Evolutionary conservation across 2,329 filamentous ascomycete species (phyloP).

Genomic region (Raffaelea ambrosiae): DNA sequence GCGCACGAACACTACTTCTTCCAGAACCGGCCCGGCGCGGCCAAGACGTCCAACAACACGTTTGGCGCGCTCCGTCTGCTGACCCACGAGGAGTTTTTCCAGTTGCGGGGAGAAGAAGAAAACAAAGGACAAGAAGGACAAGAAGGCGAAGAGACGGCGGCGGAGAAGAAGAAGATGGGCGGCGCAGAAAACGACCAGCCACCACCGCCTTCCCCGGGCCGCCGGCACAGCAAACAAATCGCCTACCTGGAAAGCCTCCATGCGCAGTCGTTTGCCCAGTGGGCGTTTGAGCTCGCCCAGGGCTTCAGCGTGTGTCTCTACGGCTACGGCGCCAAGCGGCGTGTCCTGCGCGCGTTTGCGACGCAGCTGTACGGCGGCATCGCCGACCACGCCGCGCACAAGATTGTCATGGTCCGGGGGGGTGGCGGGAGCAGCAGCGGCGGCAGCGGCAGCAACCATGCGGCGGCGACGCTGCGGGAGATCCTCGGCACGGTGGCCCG

Average conservation of each 20-base stretch:
- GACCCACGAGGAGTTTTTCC: slow-evolving; percentile 88
- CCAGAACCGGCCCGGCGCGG: slow-evolving; percentile 73
- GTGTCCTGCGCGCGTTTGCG: slow-evolving; percentile 67
- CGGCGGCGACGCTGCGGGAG: slow-evolving; percentile 52
- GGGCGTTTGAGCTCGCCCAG: slow-evolving; percentile 81
- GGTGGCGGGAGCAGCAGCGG: slow-evolving; percentile 23
- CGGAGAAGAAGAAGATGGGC: background rate
- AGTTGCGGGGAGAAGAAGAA: slow-evolving; percentile 50
- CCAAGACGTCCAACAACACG: slow-evolving; percentile 82
- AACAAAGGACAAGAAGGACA: slow-evolving; percentile 30
- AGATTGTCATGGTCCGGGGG: slow-evolving; percentile 80
- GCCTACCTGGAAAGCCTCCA: slow-evolving; percentile 68
- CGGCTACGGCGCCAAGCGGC: slow-evolving; percentile 83
- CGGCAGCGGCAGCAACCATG: background rate
- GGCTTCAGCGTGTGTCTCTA: slow-evolving; percentile 86
- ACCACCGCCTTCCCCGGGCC: background rate
- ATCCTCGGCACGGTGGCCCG: slow-evolving; percentile 60
- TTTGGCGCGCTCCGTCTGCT: slow-evolving; percentile 67
- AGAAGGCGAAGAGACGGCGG: slow-evolving; percentile 50
- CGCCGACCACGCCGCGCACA: slow-evolving; percentile 27
- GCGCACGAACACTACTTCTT: slow-evolving; percentile 90
- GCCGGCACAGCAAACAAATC: slow-evolving; percentile 63
- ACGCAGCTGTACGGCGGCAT: slow-evolving; percentile 51
- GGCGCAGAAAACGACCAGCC: background rate
- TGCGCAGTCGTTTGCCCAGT: slow-evolving; percentile 76